Conservation (phyloP, 1,284 basidiomycete genomes). For the Rhodotorula sp. region DNA sequence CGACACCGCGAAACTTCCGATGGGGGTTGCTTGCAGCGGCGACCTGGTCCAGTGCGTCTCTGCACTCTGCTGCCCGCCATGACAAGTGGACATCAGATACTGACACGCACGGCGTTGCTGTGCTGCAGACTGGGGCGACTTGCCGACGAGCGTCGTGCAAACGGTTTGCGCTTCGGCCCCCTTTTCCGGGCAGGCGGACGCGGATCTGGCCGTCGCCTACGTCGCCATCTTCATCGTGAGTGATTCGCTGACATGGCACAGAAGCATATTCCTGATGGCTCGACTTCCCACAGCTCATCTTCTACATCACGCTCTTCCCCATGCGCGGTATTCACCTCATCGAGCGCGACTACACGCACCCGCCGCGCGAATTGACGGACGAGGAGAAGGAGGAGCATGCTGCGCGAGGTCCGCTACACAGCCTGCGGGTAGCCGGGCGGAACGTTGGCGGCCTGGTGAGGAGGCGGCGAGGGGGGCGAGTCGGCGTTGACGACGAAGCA, state of each 20-base stretch:
- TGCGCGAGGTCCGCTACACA: neutral
- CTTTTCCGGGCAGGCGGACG: conserved; percentile 20
- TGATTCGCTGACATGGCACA: too few relatives aligned
- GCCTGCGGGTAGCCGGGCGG: neutral
- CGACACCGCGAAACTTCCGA: conserved; percentile 74
- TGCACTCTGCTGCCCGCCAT: neutral
- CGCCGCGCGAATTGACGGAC: conserved; percentile 1
- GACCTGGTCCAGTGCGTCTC: conserved; percentile 58
- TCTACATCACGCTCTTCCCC: conserved; percentile 27
- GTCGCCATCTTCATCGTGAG: conserved; percentile 47
- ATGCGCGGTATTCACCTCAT: conserved; percentile 18
- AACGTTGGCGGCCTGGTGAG: neutral
- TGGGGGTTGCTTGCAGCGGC: conserved; percentile 68
- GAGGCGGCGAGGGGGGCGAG: neutral
- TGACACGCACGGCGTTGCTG: too few relatives aligned
- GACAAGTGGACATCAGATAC: neutral
- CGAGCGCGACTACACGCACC: conserved; percentile 24
- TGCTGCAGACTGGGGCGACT: conserved; percentile 12
- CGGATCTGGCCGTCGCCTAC: conserved; percentile 58
- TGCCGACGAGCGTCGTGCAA: conserved; percentile 50
- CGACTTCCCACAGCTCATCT: conserved; percentile 48
- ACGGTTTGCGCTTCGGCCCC: conserved; percentile 29
- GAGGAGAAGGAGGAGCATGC: neutral
- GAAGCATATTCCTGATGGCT: too few relatives aligned
- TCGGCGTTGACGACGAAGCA: neutral